Evolutionary conservation across 139 green algal genomes (phyloP), one percentile per base, ranked within the genome.

Genomic region (Limnomonas spitsbergensis): DNA sequence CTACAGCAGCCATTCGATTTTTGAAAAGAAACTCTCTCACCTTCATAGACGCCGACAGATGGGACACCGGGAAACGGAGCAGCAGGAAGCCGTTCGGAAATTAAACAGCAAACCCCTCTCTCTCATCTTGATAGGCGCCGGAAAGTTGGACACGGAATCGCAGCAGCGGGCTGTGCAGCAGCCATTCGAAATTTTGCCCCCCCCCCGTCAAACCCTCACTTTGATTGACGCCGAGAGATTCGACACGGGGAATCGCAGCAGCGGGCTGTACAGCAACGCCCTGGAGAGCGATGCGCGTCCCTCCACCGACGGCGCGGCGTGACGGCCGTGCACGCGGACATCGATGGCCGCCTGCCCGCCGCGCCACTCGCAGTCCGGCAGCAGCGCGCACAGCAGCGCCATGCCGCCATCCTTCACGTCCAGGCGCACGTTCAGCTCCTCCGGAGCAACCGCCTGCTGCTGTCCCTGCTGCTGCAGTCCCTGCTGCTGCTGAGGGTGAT

Each of bases 331-430:
- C 32, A 89, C 75, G 1, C 75, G 68, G 32, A 96, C 54, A n/a
- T 81, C 69, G 3, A 97, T 84, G 14, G 90, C 81, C 4, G 94
- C 94, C 3, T 61, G 67, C 36, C 94, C 94, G 38, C 76, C 73
- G 66, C 89, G 84, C 94, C 94, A 98, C 53, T 80, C 77, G 38
- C 91, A 75, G 34, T 89, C 89, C 0, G 92, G 92, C 1, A 83
- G 47, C 4, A 97, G 54, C 1, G 90, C 87, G 29, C 85, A 85
- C 39, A 98, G 67, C 20, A 98, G 82, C 39, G 78, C 76, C 90
- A 98, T 94, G 78, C 94, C 94, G 31, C 84, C 84, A 76, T 98
- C 94, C 47, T 87, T 87, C 6, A 98, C 86, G 24, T 20, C 9
- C 6, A 34, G 26, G 6, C n/a, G 26, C 61, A 71, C n/a, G n/a